These are phyloP conservation scores for Xanthoconium purpureum DNA, from an alignment of 768 basidiomycete species.

Conservation along the genomic window DNA sequence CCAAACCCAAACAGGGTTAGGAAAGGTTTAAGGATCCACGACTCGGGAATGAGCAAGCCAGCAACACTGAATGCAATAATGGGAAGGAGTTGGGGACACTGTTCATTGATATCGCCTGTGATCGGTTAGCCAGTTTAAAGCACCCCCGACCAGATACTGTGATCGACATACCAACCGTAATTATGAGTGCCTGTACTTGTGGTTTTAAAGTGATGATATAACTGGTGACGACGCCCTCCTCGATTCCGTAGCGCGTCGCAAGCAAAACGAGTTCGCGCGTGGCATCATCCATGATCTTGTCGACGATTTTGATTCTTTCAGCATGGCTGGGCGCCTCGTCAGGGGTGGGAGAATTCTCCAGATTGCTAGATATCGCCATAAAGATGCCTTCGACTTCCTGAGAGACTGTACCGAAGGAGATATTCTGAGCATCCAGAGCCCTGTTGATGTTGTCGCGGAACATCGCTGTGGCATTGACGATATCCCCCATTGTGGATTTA, in stretches of 20 bases:
- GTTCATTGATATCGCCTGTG: constrained; percentile 13
- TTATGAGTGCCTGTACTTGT: constrained; percentile 1
- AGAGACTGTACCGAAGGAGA: constrained; percentile 4
- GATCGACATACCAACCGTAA: constrained; percentile 5
- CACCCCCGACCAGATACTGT: neutral
- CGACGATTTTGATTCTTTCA: constrained; percentile 1
- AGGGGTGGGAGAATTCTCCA: neutral
- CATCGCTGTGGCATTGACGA: constrained; percentile 6
- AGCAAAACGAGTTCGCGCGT: neutral
- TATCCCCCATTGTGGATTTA: neutral
- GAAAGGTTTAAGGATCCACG: constrained; percentile 11
- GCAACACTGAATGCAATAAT: constrained; percentile 1
- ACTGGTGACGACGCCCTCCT: neutral
- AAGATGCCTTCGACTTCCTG: constrained; percentile 11
- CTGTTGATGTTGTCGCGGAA: constrained; percentile 7
- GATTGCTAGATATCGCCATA: neutral
- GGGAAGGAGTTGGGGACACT: constrained; percentile 5
- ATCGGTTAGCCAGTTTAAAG: neutral
- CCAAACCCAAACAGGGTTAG: constrained; percentile 13
- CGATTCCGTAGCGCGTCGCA: neutral
- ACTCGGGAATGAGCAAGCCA: constrained; percentile 7
- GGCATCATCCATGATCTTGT: constrained; percentile 5
- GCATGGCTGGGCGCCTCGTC: neutral
- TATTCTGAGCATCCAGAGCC: constrained; percentile 1
- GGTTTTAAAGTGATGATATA: constrained; percentile 4